Conservation (phyloP, 106 monocot species). For the Dactylorhiza incarnata region DNA sequence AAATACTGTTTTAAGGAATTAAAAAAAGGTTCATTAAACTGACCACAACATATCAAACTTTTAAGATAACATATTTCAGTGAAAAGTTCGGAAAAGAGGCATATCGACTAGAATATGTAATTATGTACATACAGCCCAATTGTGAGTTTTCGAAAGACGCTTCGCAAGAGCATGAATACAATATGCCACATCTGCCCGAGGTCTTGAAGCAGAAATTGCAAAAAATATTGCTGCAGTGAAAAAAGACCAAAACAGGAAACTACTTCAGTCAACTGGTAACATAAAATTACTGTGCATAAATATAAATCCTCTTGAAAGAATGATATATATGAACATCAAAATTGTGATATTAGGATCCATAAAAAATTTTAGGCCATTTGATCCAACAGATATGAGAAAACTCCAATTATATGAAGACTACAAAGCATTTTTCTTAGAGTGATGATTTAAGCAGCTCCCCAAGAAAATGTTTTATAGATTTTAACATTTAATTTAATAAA, state of each 20-base stretch:
- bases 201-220: conserved; percentile 10
- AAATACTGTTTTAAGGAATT: neutral
- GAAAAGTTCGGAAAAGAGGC: neutral
- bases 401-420: neutral
- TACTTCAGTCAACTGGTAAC: neutral
- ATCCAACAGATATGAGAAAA: neutral
- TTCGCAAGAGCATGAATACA: conserved; percentile 87
- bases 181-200: conserved; percentile 75
- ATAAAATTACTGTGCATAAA: neutral
- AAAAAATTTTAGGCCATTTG: neutral
- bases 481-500: neutral
- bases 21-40: too few species aligned
- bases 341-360: neutral
- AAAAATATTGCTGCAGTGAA: neutral
- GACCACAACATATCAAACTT: too few species aligned
- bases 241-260: neutral
- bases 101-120: neutral
- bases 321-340: neutral
- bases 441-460: neutral
- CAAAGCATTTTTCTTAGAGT: neutral
- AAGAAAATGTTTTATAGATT: neutral
- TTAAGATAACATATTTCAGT: neutral
- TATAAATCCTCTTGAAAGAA: neutral
- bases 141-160: conserved; percentile 76
- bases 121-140: conserved; percentile 68